Evolutionary conservation across 1,284 basidiomycete genomes (phyloP).

Genomic region (Sporisorium graminicola): DNA sequence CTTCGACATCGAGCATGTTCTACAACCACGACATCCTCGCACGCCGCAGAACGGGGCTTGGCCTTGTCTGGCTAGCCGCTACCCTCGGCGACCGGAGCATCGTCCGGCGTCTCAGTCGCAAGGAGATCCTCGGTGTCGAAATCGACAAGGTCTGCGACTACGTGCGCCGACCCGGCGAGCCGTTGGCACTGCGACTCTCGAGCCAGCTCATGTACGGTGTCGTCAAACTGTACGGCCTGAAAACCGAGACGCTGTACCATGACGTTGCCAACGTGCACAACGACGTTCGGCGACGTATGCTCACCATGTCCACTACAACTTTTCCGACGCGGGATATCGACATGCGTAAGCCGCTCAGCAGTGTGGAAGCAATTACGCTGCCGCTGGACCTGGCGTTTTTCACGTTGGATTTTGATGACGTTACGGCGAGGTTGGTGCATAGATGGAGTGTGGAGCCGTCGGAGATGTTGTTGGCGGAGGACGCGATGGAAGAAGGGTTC

Average conservation of each 20-base stretch:
- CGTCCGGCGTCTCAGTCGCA: constrained; percentile 44
- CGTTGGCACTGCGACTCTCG: constrained; percentile 58
- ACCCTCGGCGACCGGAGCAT: constrained; percentile 50
- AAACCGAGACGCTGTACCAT: constrained; percentile 34
- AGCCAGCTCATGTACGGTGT: constrained; percentile 59
- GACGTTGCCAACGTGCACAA: constrained; percentile 38
- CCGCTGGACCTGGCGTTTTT: constrained; percentile 38
- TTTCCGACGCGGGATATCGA: constrained; percentile 25
- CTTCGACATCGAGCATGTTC: constrained; percentile 45
- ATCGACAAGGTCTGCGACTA: constrained; percentile 42
- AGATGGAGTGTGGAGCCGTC: constrained; percentile 28
- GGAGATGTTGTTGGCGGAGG: not conserved
- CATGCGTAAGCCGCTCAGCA: constrained; percentile 31
- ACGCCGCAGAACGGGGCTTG: constrained; percentile 48
- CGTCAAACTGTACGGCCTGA: constrained; percentile 53
- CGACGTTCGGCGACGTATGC: constrained; percentile 30
- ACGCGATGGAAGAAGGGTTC: constrained; percentile 21
- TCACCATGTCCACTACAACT: not conserved
- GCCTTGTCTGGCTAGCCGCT: constrained; percentile 64
- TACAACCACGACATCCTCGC: constrained; percentile 58
- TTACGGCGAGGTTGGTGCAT: not conserved
- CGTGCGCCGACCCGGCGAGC: constrained; percentile 42
- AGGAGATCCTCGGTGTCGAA: constrained; percentile 48
- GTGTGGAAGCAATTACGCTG: constrained; percentile 39
- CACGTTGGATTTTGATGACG: constrained; percentile 41